phyloP scores from a whole-genome alignment of 352 stramenopile species.

The Pythium utonaiense region DNA sequence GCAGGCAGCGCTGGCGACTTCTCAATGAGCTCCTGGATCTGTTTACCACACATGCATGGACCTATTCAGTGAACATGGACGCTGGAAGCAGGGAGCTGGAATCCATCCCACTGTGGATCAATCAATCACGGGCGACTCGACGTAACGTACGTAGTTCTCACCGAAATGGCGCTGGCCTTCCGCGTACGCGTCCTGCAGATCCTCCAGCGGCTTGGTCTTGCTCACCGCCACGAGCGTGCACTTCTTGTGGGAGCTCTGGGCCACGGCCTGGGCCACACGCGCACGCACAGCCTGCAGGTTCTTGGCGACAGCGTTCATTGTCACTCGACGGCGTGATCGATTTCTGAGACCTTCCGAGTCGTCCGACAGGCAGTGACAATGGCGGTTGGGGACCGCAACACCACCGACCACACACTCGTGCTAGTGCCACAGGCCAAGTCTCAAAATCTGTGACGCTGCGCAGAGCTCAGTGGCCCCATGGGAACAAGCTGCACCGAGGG shows the following conservation, averaged over 20 bases:
- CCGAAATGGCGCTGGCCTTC: slow-evolving; percentile 94
- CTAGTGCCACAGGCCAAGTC: neutral
- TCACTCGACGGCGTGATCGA: neutral
- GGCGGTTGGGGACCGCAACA: neutral
- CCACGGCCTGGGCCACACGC: slow-evolving; percentile 54
- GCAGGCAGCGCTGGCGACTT: slow-evolving; percentile 89
- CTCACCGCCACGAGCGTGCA: slow-evolving; percentile 91
- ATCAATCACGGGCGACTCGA: slow-evolving; percentile 1
- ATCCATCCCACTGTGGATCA: slow-evolving; percentile 7
- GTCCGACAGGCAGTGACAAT: neutral
- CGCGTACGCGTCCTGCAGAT: slow-evolving; percentile 88
- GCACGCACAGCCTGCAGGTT: slow-evolving; percentile 63
- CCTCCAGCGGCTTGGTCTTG: slow-evolving; percentile 92
- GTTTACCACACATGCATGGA: neutral
- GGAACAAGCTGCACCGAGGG: no score
- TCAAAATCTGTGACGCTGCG: neutral
- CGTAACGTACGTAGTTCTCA: slow-evolving; percentile 95
- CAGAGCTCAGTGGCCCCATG: no score
- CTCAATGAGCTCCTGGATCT: slow-evolving; percentile 95
- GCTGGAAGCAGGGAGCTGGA: no score
- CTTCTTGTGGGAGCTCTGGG: slow-evolving; percentile 48
- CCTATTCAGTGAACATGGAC: no score
- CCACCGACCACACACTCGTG: neutral
- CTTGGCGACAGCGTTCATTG: slow-evolving; percentile 31
- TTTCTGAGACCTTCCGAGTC: neutral